Base-by-base conservation (phyloP, 2,329 filamentous ascomycete species). In the Clarireedia paspali region DNA sequence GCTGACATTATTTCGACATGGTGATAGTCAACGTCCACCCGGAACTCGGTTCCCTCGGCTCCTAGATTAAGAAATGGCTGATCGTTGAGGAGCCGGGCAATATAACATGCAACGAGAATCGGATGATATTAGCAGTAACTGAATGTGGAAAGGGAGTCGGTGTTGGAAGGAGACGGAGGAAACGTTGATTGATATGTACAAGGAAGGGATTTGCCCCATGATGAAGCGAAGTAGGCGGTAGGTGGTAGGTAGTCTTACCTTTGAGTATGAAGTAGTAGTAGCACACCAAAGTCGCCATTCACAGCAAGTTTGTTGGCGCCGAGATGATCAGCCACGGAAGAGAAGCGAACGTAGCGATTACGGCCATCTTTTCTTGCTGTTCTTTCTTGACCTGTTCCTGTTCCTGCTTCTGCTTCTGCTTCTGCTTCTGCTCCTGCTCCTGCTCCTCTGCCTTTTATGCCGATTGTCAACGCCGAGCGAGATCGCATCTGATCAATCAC, bases 51-150 rank as follows among this genome's bases (percentile, higher is more conserved):
- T 14, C 14, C 39, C 15, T 42, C 17, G 15, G 39, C 15, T 42
- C 15, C 39, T 20, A n/a, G 17, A n/a, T n/a, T 42, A 42, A 20
- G 15, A 42, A 20, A 12, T 42, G 39, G 39, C 14, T 38, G 23
- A 20, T 26, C 27, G 23, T 39, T 51, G 20, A 24, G 48, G 4
- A 23, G n/a, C 20, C 24, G 40, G 20, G 30, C 27, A 53, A 47
- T 46, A 24, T n/a, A 26, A 44, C 39, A 53, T 26, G 50, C 17
- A 39, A 53, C 50, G 50, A 53, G 20, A 53, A 53, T 27, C 6
- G 40, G 42, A 53, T 34, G 27, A 39, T 47, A 52, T 47, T 27
- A 24, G 9, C 23, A 26, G 30, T 39, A 23, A 53, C 17, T 39
- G 30, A 38, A 36, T 47, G 50, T 12, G 30, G 30, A 12, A 34